These are phyloP conservation scores for Melampsora americana DNA, from an alignment of 1,284 basidiomycete genomes.

Conservation along the genomic window DNA sequence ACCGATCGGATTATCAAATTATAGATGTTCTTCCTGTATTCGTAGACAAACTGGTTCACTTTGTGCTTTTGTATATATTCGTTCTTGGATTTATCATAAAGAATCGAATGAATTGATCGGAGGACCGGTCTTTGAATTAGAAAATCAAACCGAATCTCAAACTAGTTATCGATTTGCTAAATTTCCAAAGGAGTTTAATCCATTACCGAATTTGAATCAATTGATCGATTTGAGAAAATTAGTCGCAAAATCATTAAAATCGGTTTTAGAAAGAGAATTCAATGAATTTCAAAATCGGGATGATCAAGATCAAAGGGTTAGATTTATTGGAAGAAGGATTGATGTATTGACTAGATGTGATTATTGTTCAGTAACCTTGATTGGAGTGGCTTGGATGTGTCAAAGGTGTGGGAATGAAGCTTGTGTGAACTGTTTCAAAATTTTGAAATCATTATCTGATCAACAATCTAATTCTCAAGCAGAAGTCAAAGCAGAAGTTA, in stretches of 20 bases:
- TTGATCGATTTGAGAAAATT: neutral
- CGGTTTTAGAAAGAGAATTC: constrained; percentile 17
- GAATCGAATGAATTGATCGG: neutral
- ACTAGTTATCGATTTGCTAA: constrained; percentile 5
- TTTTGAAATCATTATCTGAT: neutral
- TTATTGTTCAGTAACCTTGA: constrained; percentile 34
- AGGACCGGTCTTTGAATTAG: constrained; percentile 10
- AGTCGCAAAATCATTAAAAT: constrained; percentile 5
- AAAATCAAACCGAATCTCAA: constrained; percentile 4
- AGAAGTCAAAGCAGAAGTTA: too few species aligned
- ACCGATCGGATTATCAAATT: neutral
- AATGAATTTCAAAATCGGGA: neutral
- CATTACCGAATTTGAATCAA: neutral
- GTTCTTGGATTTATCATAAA: constrained; percentile 16
- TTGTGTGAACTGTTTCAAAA: constrained; percentile 34
- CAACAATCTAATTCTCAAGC: neutral
- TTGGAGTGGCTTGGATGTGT: constrained; percentile 36
- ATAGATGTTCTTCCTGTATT: constrained; percentile 30
- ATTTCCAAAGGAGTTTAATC: constrained; percentile 30
- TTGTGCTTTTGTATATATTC: constrained; percentile 28
- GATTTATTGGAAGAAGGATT: constrained; percentile 27
- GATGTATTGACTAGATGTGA: constrained; percentile 34
- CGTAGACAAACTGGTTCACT: neutral
- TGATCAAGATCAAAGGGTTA: constrained; percentile 9
- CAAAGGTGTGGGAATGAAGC: constrained; percentile 30